These are phyloP conservation scores for Diaporthe destruens DNA, from an alignment of 2,329 filamentous ascomycete species.

Conservation along the genomic window DNA sequence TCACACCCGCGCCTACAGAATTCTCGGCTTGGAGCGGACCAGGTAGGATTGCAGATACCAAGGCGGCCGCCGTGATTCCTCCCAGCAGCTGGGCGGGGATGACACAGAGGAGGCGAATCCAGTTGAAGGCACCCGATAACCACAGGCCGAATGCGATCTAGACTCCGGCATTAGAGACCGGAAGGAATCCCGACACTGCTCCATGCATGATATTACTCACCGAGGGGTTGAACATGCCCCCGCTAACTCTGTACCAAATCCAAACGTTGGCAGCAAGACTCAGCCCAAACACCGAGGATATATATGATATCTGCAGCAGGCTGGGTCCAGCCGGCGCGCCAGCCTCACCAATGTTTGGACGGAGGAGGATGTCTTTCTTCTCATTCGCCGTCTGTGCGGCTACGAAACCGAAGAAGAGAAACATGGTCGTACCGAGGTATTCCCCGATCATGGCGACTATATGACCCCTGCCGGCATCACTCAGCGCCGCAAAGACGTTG, in stretches of 20 bases:
- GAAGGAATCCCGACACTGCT: too few relatives aligned
- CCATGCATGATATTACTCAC: neutral
- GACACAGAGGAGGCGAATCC: conserved; percentile 54
- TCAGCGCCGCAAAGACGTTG: conserved; percentile 8
- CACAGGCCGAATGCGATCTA: conserved; percentile 58
- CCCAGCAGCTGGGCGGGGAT: conserved; percentile 42
- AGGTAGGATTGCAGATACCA: conserved; percentile 55
- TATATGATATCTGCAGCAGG: conserved; percentile 41
- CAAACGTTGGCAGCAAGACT: conserved; percentile 33
- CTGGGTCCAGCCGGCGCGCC: conserved; percentile 21
- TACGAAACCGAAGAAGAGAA: conserved; percentile 29
- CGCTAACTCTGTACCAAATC: conserved; percentile 33
- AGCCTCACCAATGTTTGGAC: neutral
- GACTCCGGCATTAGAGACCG: neutral
- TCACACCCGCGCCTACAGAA: conserved; percentile 56
- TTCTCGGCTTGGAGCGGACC: conserved; percentile 58
- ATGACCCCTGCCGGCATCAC: conserved; percentile 8
- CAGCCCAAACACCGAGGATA: conserved; percentile 33
- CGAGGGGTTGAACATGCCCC: conserved; percentile 38
- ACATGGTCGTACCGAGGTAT: conserved; percentile 35
- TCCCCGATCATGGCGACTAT: conserved; percentile 31
- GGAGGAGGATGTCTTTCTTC: conserved; percentile 30
- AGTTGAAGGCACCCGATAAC: conserved; percentile 58
- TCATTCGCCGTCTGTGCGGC: conserved; percentile 35
- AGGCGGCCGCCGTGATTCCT: conserved; percentile 55